phyloP scores from a whole-genome alignment of 441 rosid genomes.

The Pelargonium australe region DNA sequence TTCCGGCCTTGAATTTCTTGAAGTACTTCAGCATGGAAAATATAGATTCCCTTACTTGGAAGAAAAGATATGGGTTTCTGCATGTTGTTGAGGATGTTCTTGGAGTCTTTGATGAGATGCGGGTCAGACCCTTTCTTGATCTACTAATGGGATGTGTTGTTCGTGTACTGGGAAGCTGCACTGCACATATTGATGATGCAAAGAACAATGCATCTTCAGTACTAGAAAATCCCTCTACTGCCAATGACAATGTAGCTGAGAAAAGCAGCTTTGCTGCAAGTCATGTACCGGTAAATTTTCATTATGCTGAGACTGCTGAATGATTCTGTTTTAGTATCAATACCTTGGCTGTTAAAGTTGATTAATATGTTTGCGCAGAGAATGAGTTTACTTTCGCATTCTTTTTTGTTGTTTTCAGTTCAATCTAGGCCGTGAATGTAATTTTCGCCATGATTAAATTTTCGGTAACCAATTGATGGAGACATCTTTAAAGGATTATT shows the following conservation, averaged over 20 bases:
- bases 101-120: slow-evolving; percentile 73
- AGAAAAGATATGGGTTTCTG: slow-evolving; percentile 74
- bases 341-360: not conserved
- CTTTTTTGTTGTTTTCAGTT: not conserved
- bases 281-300: slow-evolving; percentile 41
- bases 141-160: slow-evolving; percentile 82
- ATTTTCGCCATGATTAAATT: not conserved
- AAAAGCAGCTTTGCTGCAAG: slow-evolving; percentile 27
- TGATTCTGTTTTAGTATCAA: not conserved
- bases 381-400: not conserved
- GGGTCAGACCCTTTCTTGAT: slow-evolving; percentile 64
- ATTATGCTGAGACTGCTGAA: slow-evolving; percentile 5
- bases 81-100: slow-evolving; percentile 81
- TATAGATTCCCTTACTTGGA: slow-evolving; percentile 55
- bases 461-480: not conserved
- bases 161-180: slow-evolving; percentile 56
- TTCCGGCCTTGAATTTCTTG: slow-evolving; percentile 42
- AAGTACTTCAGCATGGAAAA: slow-evolving; percentile 54
- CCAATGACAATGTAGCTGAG: slow-evolving; percentile 25
- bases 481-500: not conserved
- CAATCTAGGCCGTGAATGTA: not conserved
- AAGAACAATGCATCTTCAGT: slow-evolving; percentile 33
- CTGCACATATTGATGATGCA: slow-evolving; percentile 37
- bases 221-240: slow-evolving; percentile 17
- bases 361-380: not conserved